A percentile compares a stretch with the other conserved stretches of the same genome.
Conservation (phyloP, 805 yeast genomes). For the Ogataea allantospora region DNA sequence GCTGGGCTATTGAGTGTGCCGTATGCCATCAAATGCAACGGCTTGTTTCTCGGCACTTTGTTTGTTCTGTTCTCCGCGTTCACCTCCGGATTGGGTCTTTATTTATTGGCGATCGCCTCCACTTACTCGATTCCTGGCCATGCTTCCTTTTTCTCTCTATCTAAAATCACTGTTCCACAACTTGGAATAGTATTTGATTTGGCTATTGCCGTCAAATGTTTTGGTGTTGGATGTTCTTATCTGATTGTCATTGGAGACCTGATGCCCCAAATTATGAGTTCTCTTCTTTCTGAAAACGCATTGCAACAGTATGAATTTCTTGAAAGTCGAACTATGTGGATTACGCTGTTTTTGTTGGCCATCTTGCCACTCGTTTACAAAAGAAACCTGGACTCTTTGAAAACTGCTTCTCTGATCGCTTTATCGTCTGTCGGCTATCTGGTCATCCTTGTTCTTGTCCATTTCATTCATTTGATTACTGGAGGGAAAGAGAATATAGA, state of each 20-base stretch:
- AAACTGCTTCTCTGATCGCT: conserved; percentile 83
- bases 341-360: conserved; percentile 50
- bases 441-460: conserved; percentile 69
- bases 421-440: conserved; percentile 77
- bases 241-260: conserved; percentile 69
- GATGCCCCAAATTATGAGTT: conserved; percentile 56
- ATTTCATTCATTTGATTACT: conserved; percentile 57
- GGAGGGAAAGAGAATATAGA: conserved; percentile 53
- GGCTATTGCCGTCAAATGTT: conserved; percentile 69
- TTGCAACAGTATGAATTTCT: conserved; percentile 25
- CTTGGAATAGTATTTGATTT: conserved; percentile 60
- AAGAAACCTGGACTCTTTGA: conserved; percentile 74
- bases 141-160: conserved; percentile 63
- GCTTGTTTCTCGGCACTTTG: conserved; percentile 42
- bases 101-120: conserved; percentile 59
- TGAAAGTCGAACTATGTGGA: conserved; percentile 56
- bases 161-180: conserved; percentile 60
- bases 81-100: conserved; percentile 57
- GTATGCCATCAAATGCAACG: conserved; percentile 55
- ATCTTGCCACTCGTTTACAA: conserved; percentile 69
- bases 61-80: conserved; percentile 42
- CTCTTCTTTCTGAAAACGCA: conserved; percentile 23
- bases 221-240: conserved; percentile 68
- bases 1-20: conserved; percentile 77
- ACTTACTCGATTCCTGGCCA: conserved; percentile 55